Conservation (phyloP, 495 filamentous ascomycete genomes). For the Xylaria sp. region DNA sequence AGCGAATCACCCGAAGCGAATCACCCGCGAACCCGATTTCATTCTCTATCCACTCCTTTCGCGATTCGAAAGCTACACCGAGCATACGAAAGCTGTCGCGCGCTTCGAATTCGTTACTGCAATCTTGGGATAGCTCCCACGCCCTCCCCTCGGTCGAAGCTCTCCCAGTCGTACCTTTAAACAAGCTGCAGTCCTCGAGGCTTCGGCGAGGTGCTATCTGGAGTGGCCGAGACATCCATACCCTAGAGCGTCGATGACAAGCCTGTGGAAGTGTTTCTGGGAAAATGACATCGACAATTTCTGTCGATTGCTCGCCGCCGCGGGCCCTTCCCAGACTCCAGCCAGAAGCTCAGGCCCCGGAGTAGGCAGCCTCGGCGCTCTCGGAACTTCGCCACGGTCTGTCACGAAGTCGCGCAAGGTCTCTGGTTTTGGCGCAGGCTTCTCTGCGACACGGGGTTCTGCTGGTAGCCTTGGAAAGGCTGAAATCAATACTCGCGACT, state of each 20-base stretch:
- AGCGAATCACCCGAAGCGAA: background rate
- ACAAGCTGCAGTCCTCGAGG: conserved; percentile 83
- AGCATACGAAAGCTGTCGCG: background rate
- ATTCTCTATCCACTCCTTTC: background rate
- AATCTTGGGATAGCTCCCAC: background rate
- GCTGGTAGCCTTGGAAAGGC: conserved; percentile 62
- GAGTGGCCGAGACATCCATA: conserved; percentile 63
- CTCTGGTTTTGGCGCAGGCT: conserved; percentile 42
- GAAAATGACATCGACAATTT: conserved; percentile 96
- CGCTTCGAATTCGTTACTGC: background rate
- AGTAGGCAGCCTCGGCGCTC: conserved; percentile 37
- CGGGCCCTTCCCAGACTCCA: conserved; percentile 59
- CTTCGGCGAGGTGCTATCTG: conserved; percentile 81
- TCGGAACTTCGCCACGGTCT: conserved; percentile 55
- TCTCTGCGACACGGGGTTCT: conserved; percentile 38
- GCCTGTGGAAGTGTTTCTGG: conserved; percentile 93
- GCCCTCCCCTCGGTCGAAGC: conserved; percentile 33
- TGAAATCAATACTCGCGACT: conserved; percentile 84
- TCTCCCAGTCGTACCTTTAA: conserved; percentile 69
- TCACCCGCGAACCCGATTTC: conserved; percentile 1
- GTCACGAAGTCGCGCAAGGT: conserved; percentile 53
- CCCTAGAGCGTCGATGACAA: conserved; percentile 81
- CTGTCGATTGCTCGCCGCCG: conserved; percentile 77
- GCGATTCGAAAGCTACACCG: background rate
- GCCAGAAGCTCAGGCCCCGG: conserved; percentile 48